Base-by-base conservation (phyloP, 2,329 filamentous ascomycete species). In the Pochonia chlamydosporia region DNA sequence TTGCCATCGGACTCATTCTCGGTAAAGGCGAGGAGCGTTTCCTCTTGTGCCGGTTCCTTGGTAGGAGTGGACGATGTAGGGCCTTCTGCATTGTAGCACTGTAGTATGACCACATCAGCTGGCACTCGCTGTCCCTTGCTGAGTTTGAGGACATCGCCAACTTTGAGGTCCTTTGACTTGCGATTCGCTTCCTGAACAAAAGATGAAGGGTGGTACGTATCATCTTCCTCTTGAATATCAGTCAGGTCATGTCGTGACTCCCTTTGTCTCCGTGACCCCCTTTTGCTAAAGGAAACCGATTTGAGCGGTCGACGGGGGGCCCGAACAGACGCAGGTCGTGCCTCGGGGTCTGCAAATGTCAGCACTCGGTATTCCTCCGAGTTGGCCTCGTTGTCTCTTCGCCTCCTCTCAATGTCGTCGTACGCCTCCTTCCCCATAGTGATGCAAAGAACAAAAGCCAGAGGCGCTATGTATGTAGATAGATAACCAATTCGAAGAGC, bases 381-480 rank as follows among this genome's bases (percentile, higher is more conserved):
- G 63, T 99, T 99, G 3, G 93, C 92, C 65, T 99, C 93, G 14
- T 85, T 87, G 65, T 99, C 93, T 61, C 95, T 81, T 54, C 87
- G 79, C 50, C 95, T 79, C 55, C 93, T 75, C 46, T 84, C 86
- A 58, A 99, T 88, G 64, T 99, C 95, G 63, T 99, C 93, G 59
- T 87, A 84, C 0, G 93, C 95, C 67, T 99, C 95, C 65, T 99
- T 99, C 16, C 90, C 91, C 59, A 99, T 78, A 0, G 93, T 96
- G 54, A 99, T 93, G 36, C 83, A 74, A 36, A 99, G 78, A 51
- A 99, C 95, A 67, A 96, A 96, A 1, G 85, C 89, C 52, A 99
- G 69, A 1, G 93, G 93, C 18, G 88, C 91, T 63, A 97, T 83
- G 59, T 99, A 99, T 2, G 93, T 97, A 25, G 88, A 88, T 51